Conservation (phyloP, 192 early-diverging fungal genomes). For the Backusella macrospora region DNA sequence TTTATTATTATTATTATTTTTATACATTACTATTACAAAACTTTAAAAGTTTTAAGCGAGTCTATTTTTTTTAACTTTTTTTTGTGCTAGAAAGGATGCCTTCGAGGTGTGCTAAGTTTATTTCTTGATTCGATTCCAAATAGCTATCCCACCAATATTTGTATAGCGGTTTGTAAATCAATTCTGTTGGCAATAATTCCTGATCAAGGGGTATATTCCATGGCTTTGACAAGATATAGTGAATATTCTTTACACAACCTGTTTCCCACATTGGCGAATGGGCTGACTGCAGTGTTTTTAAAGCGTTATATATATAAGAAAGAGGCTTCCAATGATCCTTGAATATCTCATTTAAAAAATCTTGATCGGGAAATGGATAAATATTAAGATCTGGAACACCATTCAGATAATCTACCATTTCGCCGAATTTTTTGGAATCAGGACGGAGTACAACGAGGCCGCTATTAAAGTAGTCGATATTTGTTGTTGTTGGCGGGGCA, state of each 20-base stretch:
- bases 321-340: conserved; percentile 42
- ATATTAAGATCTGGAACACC: conserved; percentile 17
- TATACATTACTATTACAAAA: no score
- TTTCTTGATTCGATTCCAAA: not conserved
- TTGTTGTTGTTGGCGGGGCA: not conserved
- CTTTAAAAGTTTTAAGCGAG: no score
- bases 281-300: conserved; percentile 43
- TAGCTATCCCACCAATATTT: conserved; percentile 19
- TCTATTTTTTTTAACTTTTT: not conserved
- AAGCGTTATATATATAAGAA: conserved; percentile 54
- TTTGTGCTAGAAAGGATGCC: not conserved
- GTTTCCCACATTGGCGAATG: conserved; percentile 47
- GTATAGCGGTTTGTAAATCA: not conserved
- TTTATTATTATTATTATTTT: no score
- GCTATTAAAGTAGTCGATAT: conserved; percentile 51
- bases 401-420: conserved; percentile 31
- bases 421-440: conserved; percentile 22
- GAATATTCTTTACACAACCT: conserved; percentile 41
- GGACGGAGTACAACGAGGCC: conserved; percentile 52
- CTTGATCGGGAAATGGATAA: conserved; percentile 53
- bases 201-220: conserved; percentile 33
- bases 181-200: not conserved
- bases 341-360: conserved; percentile 52
- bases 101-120: not conserved
- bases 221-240: conserved; percentile 52